These are phyloP conservation scores for Polytrichum commune DNA, from an alignment of 225 moss, liverwort and hornwort species.

Conservation along the genomic window DNA sequence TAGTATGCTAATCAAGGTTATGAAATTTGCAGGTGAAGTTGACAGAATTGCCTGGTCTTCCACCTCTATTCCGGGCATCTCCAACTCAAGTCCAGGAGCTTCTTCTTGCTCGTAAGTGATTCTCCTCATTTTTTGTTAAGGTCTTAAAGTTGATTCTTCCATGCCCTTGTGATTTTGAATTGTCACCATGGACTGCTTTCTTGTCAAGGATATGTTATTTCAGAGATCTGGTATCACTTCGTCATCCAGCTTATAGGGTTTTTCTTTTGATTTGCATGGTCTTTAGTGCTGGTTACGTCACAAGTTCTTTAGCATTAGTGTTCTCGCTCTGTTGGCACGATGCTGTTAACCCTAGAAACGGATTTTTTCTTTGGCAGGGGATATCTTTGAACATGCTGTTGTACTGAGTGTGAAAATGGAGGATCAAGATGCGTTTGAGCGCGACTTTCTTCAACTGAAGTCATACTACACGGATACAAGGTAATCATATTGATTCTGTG, in stretches of 20 bases:
- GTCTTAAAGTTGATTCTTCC: too few relatives aligned
- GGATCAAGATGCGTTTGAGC: slow-evolving; percentile 86
- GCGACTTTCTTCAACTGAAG: slow-evolving; percentile 80
- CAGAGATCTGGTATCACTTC: not conserved
- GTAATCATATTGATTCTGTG: slow-evolving; percentile 19
- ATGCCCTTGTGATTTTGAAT: too few relatives aligned
- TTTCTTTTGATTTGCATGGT: not conserved
- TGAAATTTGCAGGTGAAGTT: slow-evolving; percentile 52
- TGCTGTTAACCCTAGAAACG: slow-evolving; percentile 3
- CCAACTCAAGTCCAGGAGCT: slow-evolving; percentile 61
- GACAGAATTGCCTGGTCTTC: slow-evolving; percentile 69
- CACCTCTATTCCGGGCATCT: slow-evolving; percentile 58
- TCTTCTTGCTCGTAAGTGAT: slow-evolving; percentile 59
- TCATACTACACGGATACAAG: slow-evolving; percentile 95
- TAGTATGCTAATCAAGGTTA: too few relatives aligned
- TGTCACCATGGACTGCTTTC: not conserved
- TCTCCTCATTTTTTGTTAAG: not conserved
- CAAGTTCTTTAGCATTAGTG: not conserved
- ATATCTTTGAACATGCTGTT: slow-evolving; percentile 78
- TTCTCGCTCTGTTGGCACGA: slow-evolving; percentile 4
- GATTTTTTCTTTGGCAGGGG: slow-evolving; percentile 37
- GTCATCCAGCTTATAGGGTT: slow-evolving; percentile 3
- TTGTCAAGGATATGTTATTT: not conserved
- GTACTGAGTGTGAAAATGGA: slow-evolving; percentile 86
- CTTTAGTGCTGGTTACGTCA: not conserved